phyloP scores from a whole-genome alignment of 768 basidiomycete species.

The Infundibulicybe gibba region DNA sequence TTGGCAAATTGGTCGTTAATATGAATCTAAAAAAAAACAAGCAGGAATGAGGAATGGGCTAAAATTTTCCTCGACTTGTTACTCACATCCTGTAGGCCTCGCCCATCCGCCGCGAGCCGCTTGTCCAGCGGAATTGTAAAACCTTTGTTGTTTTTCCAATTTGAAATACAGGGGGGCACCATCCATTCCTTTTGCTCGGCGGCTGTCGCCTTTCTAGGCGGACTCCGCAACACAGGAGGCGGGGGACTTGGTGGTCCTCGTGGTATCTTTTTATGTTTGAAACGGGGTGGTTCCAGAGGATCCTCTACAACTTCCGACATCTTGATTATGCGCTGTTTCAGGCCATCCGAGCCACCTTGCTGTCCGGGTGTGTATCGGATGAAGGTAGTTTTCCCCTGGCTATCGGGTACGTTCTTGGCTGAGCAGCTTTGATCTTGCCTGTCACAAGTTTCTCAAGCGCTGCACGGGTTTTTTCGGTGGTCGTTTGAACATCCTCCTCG shows the following conservation, averaged over 20 bases:
- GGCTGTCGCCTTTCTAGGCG: slow-evolving; percentile 92
- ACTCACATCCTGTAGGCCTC: slow-evolving; percentile 94
- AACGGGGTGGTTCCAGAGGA: slow-evolving; percentile 92
- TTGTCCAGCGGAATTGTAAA: slow-evolving; percentile 99
- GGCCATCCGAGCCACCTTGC: slow-evolving; percentile 60
- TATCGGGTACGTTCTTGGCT: slow-evolving; percentile 90
- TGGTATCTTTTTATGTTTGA: slow-evolving; percentile 99
- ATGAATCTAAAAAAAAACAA: slow-evolving; percentile 60
- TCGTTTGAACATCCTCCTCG: slow-evolving; percentile 89
- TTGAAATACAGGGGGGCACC: slow-evolving; percentile 99
- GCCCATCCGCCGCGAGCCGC: slow-evolving; percentile 95
- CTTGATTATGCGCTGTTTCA: slow-evolving; percentile 97
- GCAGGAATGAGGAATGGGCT: not conserved
- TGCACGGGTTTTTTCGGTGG: slow-evolving; percentile 84
- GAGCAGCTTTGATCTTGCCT: slow-evolving; percentile 97
- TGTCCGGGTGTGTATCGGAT: slow-evolving; percentile 97
- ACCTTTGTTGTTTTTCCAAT: slow-evolving; percentile 99
- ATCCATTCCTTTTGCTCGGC: slow-evolving; percentile 99
- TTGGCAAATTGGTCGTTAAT: slow-evolving; percentile 99
- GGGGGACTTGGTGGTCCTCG: slow-evolving; percentile 95
- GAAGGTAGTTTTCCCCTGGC: slow-evolving; percentile 80
- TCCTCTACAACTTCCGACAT: slow-evolving; percentile 99
- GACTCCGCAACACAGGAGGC: slow-evolving; percentile 91
- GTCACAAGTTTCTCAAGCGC: slow-evolving; percentile 93
- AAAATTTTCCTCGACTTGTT: not conserved